Evolutionary conservation across 768 basidiomycete species (phyloP), one percentile per base, ranked within the genome.

Genomic region (Lentinula sp.): DNA sequence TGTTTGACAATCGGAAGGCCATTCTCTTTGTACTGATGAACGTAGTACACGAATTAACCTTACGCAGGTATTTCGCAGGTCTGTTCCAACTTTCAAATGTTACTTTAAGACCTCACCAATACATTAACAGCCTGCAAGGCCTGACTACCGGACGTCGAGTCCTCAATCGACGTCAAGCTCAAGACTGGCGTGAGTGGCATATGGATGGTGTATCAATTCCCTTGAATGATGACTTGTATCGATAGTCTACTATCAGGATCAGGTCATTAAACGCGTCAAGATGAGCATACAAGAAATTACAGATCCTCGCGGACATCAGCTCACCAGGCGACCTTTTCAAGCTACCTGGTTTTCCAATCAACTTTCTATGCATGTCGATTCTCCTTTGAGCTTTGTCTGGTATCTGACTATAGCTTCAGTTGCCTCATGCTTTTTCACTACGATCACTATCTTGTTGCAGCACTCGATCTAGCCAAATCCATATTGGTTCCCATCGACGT

Each of bases 331-430:
- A 0, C 89, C 89, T 0, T 90, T 83, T 70, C 83, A 87, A 65
- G 81, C 84, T 58, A 78, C 79, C 49, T 91, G 89, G 89, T 88
- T 88, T 64, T 75, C 82, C 35, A 85, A 82, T 62, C 88, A 88
- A 65, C 75, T 88, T 5, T 78, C 81, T 0, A 82, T 84, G 87
- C 87, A 66, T 43, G 84, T 72, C 7, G 6, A n/a, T 18, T 39
- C 13, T 43, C 28, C 48, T 15, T 52, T 53, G 9, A 13, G 35
- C 15, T 35, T 21, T 57, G 6, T 48, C 21, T 16, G 3, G 18
- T 32, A 56, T 63, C 31, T 48, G 35, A 40, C 16, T 49, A 31
- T 15, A 7, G 1, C 21, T 40, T 6, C 62, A 89, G 87, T 64
- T 88, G 87, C 65, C 72, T 91, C 39, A 74, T 81, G 2, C 68